Percentiles rank a stretch among this genome's conserved stretches.
Conservation (phyloP, 179 eudicot species). For the Patellifolia procumbens region DNA sequence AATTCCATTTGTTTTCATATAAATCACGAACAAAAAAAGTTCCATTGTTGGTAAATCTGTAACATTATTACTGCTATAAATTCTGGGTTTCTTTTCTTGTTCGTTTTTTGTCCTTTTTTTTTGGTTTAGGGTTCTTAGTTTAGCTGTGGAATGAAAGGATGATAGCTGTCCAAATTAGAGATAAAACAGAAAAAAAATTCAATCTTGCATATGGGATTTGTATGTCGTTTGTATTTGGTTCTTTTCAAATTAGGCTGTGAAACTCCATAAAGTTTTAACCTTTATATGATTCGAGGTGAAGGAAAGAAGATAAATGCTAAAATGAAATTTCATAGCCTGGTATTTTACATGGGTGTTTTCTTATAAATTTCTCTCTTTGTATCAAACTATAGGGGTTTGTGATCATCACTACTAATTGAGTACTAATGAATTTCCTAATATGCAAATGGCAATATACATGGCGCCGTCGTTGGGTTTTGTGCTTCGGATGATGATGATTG, state of each 20-base stretch:
- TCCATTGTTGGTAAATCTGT: neutral
- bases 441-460: neutral
- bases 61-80: neutral
- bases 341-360: neutral
- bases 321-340: neutral
- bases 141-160: neutral
- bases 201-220: neutral
- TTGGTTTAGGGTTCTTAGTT: neutral
- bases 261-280: neutral
- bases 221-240: neutral
- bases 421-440: too few relatives aligned
- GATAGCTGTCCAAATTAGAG: neutral
- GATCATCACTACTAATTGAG: neutral
- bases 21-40: neutral
- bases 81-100: neutral
- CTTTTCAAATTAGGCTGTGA: neutral
- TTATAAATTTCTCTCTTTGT: too few relatives aligned
- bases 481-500: neutral
- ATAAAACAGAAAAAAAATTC: neutral
- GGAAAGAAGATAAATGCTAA: neutral
- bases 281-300: neutral
- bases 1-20: neutral
- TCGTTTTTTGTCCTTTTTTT: neutral
- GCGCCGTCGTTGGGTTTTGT: too few relatives aligned
- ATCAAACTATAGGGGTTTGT: too few relatives aligned